A percentile compares a stretch with the other conserved stretches of the same genome.
These are phyloP conservation scores for Eucalyptus polybractea DNA, from an alignment of 345 rosid genomes.

Conservation along the genomic window DNA sequence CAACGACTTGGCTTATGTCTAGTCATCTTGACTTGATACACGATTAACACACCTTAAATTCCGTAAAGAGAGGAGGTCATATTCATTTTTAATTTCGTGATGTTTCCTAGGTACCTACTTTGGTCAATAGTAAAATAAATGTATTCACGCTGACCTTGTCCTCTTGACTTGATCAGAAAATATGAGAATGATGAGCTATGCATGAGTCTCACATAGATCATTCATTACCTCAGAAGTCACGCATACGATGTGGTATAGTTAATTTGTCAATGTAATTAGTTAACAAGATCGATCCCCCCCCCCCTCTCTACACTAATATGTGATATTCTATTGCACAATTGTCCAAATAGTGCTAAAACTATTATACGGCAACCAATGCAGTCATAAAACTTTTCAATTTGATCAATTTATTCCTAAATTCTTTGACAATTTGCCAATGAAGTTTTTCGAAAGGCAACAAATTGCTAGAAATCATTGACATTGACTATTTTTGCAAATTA, in stretches of 20 bases:
- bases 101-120: neutral
- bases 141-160: neutral
- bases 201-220: neutral
- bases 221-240: neutral
- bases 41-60: neutral
- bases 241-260: neutral
- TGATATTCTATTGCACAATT: neutral
- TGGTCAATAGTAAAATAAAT: neutral
- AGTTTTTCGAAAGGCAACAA: neutral
- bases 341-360: neutral
- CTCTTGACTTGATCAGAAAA: neutral
- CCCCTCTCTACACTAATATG: neutral
- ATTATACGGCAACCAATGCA: neutral
- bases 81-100: neutral
- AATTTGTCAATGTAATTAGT: neutral
- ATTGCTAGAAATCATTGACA: neutral
- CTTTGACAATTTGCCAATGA: neutral
- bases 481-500: rapidly evolving
- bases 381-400: neutral
- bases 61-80: neutral
- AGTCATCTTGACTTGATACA: neutral
- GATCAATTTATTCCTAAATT: neutral
- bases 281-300: neutral
- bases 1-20: neutral
- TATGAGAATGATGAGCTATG: neutral